These are phyloP conservation scores for Pleurostoma richardsiae DNA, from an alignment of 2,329 filamentous ascomycete species.

Conservation along the genomic window DNA sequence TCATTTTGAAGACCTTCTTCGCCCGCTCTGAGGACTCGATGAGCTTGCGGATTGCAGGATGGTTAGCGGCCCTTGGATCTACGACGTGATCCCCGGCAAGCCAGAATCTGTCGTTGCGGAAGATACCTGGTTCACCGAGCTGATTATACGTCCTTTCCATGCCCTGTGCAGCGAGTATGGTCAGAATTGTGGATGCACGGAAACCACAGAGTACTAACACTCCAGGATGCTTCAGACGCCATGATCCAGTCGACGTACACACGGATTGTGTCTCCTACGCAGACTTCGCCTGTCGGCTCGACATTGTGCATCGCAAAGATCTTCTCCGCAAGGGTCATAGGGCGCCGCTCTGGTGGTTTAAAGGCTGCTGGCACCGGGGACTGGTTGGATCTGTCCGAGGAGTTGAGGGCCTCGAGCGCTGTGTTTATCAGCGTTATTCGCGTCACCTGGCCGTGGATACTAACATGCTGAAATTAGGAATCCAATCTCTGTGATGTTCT, in stretches of 20 bases:
- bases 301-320: slow-evolving; percentile 39
- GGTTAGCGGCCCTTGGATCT: slow-evolving; percentile 33
- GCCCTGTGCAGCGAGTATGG: slow-evolving; percentile 11
- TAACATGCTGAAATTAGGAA: background rate
- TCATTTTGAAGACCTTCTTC: slow-evolving; percentile 34
- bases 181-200: background rate
- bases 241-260: slow-evolving; percentile 40
- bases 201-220: slow-evolving; percentile 10
- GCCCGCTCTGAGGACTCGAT: slow-evolving; percentile 29
- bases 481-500: background rate
- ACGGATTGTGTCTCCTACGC: slow-evolving; percentile 31
- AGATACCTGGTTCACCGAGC: slow-evolving; percentile 35
- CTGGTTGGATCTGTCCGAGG: slow-evolving; percentile 12
- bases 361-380: slow-evolving; percentile 3
- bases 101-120: slow-evolving; percentile 45
- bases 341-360: slow-evolving; percentile 13
- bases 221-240: slow-evolving; percentile 36
- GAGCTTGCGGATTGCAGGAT: slow-evolving; percentile 27
- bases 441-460: background rate
- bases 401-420: slow-evolving; percentile 20
- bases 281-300: slow-evolving; percentile 22
- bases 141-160: slow-evolving; percentile 34
- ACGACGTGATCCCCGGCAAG: slow-evolving; percentile 43
- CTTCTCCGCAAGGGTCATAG: slow-evolving; percentile 38
- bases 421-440: background rate